These are phyloP conservation scores for Hyparrhenia diplandra DNA, from an alignment of 176 grass and related monocot species.

Conservation along the genomic window DNA sequence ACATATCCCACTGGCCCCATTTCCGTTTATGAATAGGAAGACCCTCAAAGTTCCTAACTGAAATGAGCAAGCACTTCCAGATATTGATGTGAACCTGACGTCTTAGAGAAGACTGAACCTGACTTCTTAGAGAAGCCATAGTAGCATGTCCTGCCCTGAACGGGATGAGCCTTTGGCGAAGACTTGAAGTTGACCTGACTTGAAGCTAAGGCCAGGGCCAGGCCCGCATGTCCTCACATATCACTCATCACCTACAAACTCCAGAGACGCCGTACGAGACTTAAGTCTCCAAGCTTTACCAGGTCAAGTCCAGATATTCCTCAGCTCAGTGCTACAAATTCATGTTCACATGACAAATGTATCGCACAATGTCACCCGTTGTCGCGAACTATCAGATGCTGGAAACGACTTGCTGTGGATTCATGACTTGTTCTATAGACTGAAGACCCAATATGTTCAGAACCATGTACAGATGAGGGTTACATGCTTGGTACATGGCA, in stretches of 20 bases:
- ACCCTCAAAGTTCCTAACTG: background rate
- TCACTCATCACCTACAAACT: background rate
- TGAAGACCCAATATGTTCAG: background rate
- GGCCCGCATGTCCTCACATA: background rate
- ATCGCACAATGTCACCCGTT: background rate
- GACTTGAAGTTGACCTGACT: background rate
- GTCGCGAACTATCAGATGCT: background rate
- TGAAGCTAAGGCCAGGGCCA: slow-evolving; percentile 9
- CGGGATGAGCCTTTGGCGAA: background rate
- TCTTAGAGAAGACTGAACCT: background rate
- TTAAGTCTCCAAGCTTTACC: slow-evolving; percentile 24
- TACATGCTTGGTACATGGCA: background rate
- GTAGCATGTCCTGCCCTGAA: background rate
- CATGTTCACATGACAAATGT: slow-evolving; percentile 27
- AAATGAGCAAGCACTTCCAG: background rate
- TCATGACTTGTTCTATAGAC: slow-evolving; percentile 7
- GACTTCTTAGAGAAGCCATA: background rate
- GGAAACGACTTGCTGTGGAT: background rate
- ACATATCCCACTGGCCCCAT: background rate
- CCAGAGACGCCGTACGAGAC: background rate
- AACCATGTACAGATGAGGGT: slow-evolving; percentile 11
- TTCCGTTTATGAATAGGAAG: background rate
- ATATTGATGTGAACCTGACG: slow-evolving; percentile 13
- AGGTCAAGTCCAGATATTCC: slow-evolving; percentile 29
- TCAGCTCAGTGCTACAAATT: background rate